Percentiles rank a stretch among this genome's conserved stretches.
These are phyloP conservation scores for Chlamydomonas applanata DNA, from an alignment of 139 green algal genomes.

Conservation along the genomic window DNA sequence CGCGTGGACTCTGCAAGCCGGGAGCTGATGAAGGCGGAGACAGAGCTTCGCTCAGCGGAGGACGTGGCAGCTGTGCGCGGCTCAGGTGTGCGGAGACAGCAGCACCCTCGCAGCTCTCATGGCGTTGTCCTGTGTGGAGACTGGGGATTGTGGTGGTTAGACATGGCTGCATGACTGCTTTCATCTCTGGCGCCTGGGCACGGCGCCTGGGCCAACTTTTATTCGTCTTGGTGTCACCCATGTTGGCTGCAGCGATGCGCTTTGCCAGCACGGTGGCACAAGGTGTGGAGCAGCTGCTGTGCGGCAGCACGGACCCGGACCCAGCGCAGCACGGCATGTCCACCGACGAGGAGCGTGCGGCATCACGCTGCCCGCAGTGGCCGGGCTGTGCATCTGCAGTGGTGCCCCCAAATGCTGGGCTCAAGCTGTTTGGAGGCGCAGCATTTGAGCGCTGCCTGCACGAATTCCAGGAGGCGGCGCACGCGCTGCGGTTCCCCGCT, in stretches of 20 bases:
- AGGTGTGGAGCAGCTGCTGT: slow-evolving; percentile 69
- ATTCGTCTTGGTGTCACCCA: no score
- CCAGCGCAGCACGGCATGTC: slow-evolving; percentile 76
- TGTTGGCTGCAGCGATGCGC: slow-evolving; percentile 26
- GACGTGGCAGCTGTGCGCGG: slow-evolving; percentile 74
- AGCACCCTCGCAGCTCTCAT: neutral
- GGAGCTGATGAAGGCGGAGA: slow-evolving; percentile 68
- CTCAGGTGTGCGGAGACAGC: slow-evolving; percentile 24
- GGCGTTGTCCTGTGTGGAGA: neutral
- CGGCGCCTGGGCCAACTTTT: no score
- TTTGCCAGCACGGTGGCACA: slow-evolving; percentile 26
- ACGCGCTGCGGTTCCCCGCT: slow-evolving; percentile 68
- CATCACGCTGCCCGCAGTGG: slow-evolving; percentile 54
- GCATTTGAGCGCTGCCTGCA: slow-evolving; percentile 88
- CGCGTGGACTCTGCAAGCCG: slow-evolving; percentile 63
- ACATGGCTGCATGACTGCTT: neutral
- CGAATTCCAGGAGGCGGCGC: slow-evolving; percentile 82
- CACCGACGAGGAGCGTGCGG: slow-evolving; percentile 70
- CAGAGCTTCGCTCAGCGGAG: slow-evolving; percentile 57
- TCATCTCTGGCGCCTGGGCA: no score
- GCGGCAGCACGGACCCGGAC: slow-evolving; percentile 69
- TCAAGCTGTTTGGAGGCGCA: slow-evolving; percentile 88
- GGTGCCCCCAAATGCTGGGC: slow-evolving; percentile 63
- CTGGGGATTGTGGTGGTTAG: neutral
- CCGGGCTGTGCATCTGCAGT: slow-evolving; percentile 46